Percentiles rank a stretch among this genome's conserved stretches.
Evolutionary conservation across 768 basidiomycete species (phyloP).

Genomic region (Baorangia bicolor): DNA sequence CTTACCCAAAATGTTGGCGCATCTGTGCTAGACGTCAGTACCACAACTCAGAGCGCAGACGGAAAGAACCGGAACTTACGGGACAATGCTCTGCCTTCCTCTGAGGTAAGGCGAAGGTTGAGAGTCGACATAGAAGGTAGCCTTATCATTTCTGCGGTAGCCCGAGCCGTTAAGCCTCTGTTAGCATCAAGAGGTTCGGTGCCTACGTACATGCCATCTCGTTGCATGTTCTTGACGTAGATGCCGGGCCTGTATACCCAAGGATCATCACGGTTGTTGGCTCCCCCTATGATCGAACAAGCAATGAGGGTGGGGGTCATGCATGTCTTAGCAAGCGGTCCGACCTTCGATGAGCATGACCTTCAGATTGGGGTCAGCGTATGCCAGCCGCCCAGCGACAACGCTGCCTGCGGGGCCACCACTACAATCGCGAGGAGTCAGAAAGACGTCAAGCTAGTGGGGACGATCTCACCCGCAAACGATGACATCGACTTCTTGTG

Average conservation of each 20-base stretch:
- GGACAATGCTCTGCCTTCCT: slow-evolving; percentile 65
- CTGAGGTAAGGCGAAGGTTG: slow-evolving; percentile 56
- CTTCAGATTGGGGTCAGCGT: slow-evolving; percentile 69
- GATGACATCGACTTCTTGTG: slow-evolving; percentile 72
- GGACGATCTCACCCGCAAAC: slow-evolving; percentile 52
- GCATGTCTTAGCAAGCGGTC: neutral
- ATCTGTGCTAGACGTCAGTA: slow-evolving; percentile 36
- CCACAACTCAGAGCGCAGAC: neutral
- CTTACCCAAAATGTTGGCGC: slow-evolving; percentile 62
- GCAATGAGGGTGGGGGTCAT: neutral
- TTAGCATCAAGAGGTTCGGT: neutral
- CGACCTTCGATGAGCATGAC: slow-evolving; percentile 74
- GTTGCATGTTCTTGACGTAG: slow-evolving; percentile 70
- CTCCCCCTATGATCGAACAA: slow-evolving; percentile 48
- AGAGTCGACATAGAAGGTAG: slow-evolving; percentile 68
- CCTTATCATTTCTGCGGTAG: slow-evolving; percentile 64
- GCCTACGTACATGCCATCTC: slow-evolving; percentile 57
- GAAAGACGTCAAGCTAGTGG: neutral
- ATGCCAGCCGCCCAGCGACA: slow-evolving; percentile 66
- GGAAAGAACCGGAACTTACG: slow-evolving; percentile 40
- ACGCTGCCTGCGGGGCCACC: slow-evolving; percentile 70
- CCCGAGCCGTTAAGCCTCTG: neutral
- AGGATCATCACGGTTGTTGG: slow-evolving; percentile 71
- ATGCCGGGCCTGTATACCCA: slow-evolving; percentile 76
- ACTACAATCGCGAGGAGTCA: slow-evolving; percentile 23